Base-by-base conservation (phyloP, 225 moss, liverwort and hornwort genomes). In the Bryoerythrophyllum caledonicum region DNA sequence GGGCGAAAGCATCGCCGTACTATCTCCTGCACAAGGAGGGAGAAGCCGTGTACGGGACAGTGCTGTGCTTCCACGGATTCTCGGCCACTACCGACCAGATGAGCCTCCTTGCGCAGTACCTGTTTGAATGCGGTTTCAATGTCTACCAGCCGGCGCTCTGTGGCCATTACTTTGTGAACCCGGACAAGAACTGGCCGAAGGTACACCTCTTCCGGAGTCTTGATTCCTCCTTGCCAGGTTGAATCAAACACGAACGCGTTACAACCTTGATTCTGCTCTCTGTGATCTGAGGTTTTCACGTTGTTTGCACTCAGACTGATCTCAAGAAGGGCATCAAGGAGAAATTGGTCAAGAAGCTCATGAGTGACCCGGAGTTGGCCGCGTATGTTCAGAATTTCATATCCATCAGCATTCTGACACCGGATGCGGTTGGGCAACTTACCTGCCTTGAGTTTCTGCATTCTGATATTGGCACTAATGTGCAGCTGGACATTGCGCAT, bases 81-180 rank as follows among this genome's bases (percentile, higher is more conserved):
- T 88, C 90, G 26, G 64, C 83, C 35, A 64, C 74, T 2, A 82
- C 83, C 34, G 14, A 48, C 63, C 92, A 92, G 76, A 87, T 79
- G 87, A 78, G 85, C 77, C 89, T 84, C 43, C 90, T 92, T 49
- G 88, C 92, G 59, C 89, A 90, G 74, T 92, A 92, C 53, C 82
- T 92, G 5, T 86, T 77, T 53, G 92, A 92, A 58, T 90, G 85
- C 64, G 92, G 92, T 32, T 92, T 92, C 82, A 92, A 92, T 58
- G 85, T 92, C 24, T 90, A 90, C 60, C 92, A 90, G 67, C 90
- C 92, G 51, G 78, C 67, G 10, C 83, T 92, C 49, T 70, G 81
- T 65, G 88, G 86, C 60, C 92, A 92, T 70, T 89, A 72, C 79
- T 80, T 87, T 30, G 6, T 85, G 52, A 89, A 90, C 37, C 90